These are phyloP conservation scores for Trichoderma lentiforme DNA, from an alignment of 2,329 filamentous ascomycete genomes.

Conservation along the genomic window DNA sequence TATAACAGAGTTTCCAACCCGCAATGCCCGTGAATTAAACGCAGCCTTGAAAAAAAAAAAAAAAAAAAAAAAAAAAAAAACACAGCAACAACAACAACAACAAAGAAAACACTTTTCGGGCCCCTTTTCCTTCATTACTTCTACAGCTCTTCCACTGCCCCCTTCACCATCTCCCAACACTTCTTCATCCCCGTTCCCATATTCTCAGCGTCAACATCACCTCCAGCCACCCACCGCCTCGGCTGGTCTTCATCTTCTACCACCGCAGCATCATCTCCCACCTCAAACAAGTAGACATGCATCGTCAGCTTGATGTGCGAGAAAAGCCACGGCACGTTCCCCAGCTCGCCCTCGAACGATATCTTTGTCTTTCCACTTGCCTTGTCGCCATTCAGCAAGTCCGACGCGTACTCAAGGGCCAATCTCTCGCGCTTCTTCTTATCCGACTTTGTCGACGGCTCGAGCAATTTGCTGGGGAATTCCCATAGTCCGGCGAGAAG, in stretches of 20 bases:
- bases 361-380: conserved; percentile 14
- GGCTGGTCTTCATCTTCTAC: conserved; percentile 21
- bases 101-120: too few relatives aligned
- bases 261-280: conserved; percentile 24
- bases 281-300: conserved; percentile 52
- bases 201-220: conserved; percentile 47
- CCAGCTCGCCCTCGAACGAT: conserved; percentile 42
- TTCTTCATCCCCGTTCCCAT: conserved; percentile 60
- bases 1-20: not conserved
- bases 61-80: not conserved
- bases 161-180: conserved; percentile 48
- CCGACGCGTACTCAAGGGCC: conserved; percentile 36
- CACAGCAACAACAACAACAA: too few relatives aligned
- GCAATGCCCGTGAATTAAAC: not conserved
- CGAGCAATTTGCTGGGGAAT: conserved; percentile 46
- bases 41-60: not conserved
- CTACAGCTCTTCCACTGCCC: conserved; percentile 12
- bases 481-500: conserved; percentile 56
- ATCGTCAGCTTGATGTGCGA: conserved; percentile 56
- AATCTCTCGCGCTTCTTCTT: conserved; percentile 34
- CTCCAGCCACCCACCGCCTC: conserved; percentile 39
- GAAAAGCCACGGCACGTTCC: conserved; percentile 54
- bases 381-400: conserved; percentile 24
- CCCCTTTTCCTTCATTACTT: not conserved
- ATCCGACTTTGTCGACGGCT: conserved; percentile 23